Base-by-base conservation (phyloP, 768 basidiomycete genomes). In the Tylopilus felleus region DNA sequence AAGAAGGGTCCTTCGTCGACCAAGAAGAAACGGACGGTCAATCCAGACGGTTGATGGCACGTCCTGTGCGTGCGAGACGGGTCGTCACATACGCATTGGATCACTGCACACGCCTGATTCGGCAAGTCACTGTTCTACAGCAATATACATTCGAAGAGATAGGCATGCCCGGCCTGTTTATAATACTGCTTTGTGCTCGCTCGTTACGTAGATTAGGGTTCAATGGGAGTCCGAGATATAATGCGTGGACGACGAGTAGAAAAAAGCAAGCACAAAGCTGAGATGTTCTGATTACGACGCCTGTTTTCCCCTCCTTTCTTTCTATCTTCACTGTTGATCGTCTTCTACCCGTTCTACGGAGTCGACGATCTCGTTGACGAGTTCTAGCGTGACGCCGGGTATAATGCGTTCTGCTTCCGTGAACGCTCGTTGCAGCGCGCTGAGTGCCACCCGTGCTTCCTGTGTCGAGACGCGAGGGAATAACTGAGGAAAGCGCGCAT, bases 341-440 rank as follows among this genome's bases (percentile, higher is more conserved):
- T 92, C 91, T 58, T 91, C 90, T 36, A 93, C 90, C 59, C 88
- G 90, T 67, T 94, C 91, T 17, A 94, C 91, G 14, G 90, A 92
- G 68, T 94, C 91, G 22, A 93, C 90, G 59, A 94, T 93, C 73
- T 97, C 95, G 65, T 92, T 90, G 50, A 97, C 90, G 46, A 98
- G 78, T 56, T 96, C 96, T 73, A 90, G 75, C 22, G 93, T 90
- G 28, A 99, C 86, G 5, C 97, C 97, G 8, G 97, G 97, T 61
- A 98, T 97, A 52, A 93, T 87, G 55, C 90, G 80, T 74, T 99
- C 97, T 13, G 95, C 95, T 27, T 97, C 93, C 25, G 91, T 90
- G 65, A 98, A 95, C 3, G 97, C 95, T 28, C 90, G 81, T 61
- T 97, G 90, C 12, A 98, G 77, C 47, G 89, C 81, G 54, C 86